A percentile compares a stretch with the other conserved stretches of the same genome.
These are phyloP conservation scores for Coffea canephora DNA, from an alignment of 257 asterid species.

Conservation along the genomic window DNA sequence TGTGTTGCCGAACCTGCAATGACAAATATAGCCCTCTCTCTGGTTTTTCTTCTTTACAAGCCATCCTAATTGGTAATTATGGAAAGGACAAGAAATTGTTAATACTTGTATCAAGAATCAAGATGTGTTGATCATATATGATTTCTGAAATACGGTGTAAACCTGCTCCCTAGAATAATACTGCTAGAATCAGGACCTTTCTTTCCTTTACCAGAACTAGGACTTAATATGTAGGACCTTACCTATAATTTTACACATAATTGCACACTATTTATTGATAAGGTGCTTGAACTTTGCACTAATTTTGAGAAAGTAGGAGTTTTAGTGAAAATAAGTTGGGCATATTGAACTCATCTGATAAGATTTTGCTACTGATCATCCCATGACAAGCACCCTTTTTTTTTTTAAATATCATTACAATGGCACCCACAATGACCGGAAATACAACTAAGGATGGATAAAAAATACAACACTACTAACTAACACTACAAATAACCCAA, in stretches of 20 bases:
- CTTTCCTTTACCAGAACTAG: neutral
- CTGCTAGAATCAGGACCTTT: no score
- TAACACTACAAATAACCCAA: no score
- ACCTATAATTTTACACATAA: neutral
- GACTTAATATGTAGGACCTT: neutral
- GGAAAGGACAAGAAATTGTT: neutral
- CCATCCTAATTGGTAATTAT: neutral
- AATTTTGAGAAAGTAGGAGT: no score
- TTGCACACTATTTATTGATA: neutral
- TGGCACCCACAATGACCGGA: no score
- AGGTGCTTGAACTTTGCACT: neutral
- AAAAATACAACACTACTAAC: no score
- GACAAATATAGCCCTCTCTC: conserved; percentile 20
- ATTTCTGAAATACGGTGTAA: neutral
- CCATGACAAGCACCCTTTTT: neutral
- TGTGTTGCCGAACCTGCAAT: conserved; percentile 8
- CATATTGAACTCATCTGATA: neutral
- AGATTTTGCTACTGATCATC: neutral
- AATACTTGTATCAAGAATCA: neutral
- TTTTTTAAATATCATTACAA: no score
- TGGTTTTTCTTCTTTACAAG: neutral
- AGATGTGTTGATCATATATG: neutral
- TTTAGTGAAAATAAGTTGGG: neutral
- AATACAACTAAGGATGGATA: no score
- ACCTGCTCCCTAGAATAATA: neutral